Conservation (phyloP, 805 yeast species). For the Maudiozyma serrabonitensis region DNA sequence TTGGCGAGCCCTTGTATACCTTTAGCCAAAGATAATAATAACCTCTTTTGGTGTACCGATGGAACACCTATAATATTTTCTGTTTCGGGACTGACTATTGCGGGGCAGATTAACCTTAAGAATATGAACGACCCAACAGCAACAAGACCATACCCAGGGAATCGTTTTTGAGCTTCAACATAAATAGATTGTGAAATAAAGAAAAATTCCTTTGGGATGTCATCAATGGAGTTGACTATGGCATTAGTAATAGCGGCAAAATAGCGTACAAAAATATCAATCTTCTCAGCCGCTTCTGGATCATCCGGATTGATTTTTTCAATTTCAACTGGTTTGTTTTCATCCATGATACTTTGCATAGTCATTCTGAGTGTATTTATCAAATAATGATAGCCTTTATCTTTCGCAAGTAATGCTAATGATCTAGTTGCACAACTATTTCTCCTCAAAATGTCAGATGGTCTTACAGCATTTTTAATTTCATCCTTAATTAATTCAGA, state of each 20-base stretch:
- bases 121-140: conserved; percentile 86
- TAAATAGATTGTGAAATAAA: conserved; percentile 61
- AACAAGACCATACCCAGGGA: conserved; percentile 54
- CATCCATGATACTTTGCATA: conserved; percentile 41
- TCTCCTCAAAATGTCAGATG: conserved; percentile 67
- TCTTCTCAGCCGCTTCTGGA: conserved; percentile 32
- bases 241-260: conserved; percentile 47
- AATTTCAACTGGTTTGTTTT: conserved; percentile 51
- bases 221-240: conserved; percentile 43
- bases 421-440: conserved; percentile 77
- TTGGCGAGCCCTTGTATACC: conserved; percentile 82
- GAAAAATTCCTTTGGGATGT: conserved; percentile 63
- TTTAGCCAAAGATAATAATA: conserved; percentile 70
- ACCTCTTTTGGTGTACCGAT: conserved; percentile 41
- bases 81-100: conserved; percentile 75
- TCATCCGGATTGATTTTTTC: conserved; percentile 39
- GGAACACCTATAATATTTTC: conserved; percentile 34
- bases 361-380: conserved; percentile 44
- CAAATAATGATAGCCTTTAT: conserved; percentile 56
- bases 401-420: conserved; percentile 58
- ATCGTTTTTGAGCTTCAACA: conserved; percentile 46
- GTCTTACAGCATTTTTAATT: conserved; percentile 46
- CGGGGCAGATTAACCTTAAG: conserved; percentile 75
- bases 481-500: conserved; percentile 50
- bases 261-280: conserved; percentile 44